phyloP scores from a whole-genome alignment of 345 rosid genomes.

The Arabidopsis suecica region DNA sequence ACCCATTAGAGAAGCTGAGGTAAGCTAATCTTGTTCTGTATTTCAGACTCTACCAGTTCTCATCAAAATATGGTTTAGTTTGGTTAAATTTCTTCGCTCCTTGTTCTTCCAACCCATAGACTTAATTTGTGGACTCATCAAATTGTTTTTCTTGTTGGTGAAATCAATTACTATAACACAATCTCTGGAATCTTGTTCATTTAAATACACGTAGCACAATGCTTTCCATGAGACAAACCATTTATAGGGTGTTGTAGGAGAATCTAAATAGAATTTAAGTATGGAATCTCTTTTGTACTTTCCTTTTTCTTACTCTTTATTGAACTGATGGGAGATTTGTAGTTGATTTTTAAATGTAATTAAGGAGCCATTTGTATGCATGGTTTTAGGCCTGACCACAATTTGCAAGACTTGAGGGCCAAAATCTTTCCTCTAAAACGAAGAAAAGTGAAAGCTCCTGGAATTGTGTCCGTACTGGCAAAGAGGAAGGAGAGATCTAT shows the following conservation, averaged over 20 bases:
- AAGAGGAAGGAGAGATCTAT: conserved; percentile 93
- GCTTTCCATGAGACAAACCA: background rate
- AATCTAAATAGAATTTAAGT: background rate
- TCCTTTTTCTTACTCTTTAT: background rate
- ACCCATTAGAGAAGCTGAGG: conserved; percentile 82
- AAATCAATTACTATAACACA: too few species aligned
- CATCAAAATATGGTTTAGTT: background rate
- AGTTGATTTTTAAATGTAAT: background rate
- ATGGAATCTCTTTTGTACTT: background rate
- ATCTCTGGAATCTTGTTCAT: too few species aligned
- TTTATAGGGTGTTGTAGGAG: background rate
- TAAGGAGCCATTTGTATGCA: conserved; percentile 20
- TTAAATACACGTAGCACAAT: too few species aligned
- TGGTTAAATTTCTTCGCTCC: too few species aligned
- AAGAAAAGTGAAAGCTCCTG: conserved; percentile 68
- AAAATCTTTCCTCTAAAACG: conserved; percentile 77
- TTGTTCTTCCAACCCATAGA: too few species aligned
- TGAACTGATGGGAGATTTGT: background rate
- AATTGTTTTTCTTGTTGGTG: too few species aligned
- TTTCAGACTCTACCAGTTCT: conserved; percentile 23
- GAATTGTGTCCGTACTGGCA: conserved; percentile 53
- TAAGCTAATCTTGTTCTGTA: conserved; percentile 25
- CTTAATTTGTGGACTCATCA: too few species aligned
- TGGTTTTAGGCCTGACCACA: conserved; percentile 71
- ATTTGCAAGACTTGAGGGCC: conserved; percentile 80